phyloP scores from a whole-genome alignment of 352 stramenopile species.

The Globisporangium paddicum region DNA sequence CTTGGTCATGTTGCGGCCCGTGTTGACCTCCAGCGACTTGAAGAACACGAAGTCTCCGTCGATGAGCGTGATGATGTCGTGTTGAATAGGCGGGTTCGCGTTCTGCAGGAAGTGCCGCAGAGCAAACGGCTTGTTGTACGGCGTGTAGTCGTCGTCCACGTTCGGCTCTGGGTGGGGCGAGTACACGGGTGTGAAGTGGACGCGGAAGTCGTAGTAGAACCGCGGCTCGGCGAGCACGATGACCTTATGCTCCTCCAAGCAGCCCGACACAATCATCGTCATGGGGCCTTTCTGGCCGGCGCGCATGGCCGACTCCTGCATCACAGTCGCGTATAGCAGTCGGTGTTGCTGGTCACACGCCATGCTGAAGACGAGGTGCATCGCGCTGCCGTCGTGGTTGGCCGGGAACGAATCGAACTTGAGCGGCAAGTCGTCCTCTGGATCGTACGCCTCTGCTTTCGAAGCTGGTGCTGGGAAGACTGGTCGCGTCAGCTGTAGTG shows the following conservation, averaged over 20 bases:
- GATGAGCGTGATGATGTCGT: conserved; percentile 20
- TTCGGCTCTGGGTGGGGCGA: conserved; percentile 31
- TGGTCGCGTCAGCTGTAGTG: too few relatives aligned
- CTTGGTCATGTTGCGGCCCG: conserved; percentile 11
- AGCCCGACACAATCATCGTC: conserved; percentile 48
- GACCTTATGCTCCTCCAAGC: conserved; percentile 21
- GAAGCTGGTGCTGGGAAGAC: too few relatives aligned
- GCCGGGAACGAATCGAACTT: background rate
- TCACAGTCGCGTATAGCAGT: conserved; percentile 30
- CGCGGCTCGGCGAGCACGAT: conserved; percentile 26
- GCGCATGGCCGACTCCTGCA: conserved; percentile 38
- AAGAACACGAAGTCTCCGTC: conserved; percentile 18
- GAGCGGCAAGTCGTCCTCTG: too few relatives aligned
- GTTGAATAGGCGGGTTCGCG: conserved; percentile 32
- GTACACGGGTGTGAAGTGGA: conserved; percentile 47
- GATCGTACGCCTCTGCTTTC: too few relatives aligned
- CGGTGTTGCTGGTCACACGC: conserved; percentile 37
- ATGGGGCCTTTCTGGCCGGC: conserved; percentile 41
- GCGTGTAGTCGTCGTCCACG: conserved; percentile 38
- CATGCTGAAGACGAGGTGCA: conserved; percentile 54
- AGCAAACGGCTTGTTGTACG: conserved; percentile 54
- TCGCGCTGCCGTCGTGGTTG: conserved; percentile 4
- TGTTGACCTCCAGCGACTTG: conserved; percentile 25
- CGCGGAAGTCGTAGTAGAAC: conserved; percentile 51
- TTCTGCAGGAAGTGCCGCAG: conserved; percentile 48